phyloP scores from a whole-genome alignment of 306 rosid genomes.

The Cucumis melo region DNA sequence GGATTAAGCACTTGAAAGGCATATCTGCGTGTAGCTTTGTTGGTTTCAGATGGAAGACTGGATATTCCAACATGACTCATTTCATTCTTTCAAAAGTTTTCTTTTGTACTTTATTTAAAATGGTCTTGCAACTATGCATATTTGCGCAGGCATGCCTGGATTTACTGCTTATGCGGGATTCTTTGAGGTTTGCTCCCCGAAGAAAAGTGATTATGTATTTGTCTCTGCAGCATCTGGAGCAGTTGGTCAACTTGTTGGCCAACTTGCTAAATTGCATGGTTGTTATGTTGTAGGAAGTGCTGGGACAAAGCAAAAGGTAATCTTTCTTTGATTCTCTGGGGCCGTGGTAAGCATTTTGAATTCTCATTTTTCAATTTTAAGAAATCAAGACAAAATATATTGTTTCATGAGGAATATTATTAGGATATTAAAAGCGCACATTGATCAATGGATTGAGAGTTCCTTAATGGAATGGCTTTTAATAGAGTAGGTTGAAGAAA shows the following conservation, averaged over 20 bases:
- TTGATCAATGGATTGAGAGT: not conserved
- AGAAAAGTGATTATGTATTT: slow-evolving; percentile 29
- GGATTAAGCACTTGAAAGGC: not conserved
- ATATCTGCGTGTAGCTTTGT: not conserved
- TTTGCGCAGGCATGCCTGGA: slow-evolving; percentile 31
- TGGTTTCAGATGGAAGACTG: not conserved
- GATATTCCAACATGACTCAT: not conserved
- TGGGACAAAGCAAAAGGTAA: slow-evolving; percentile 30
- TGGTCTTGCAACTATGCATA: not conserved
- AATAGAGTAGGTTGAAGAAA: not conserved
- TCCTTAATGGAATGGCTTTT: not conserved
- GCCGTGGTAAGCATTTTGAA: not conserved
- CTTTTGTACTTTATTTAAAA: not conserved
- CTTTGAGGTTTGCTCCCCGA: slow-evolving; percentile 34
- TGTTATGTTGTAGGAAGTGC: slow-evolving; percentile 38
- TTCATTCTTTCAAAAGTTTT: not conserved
- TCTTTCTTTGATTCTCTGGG: not conserved
- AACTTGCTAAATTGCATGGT: slow-evolving; percentile 37
- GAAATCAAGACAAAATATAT: not conserved
- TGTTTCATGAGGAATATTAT: no score
- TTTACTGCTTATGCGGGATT: slow-evolving; percentile 34
- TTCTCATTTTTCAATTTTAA: not conserved
- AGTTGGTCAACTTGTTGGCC: slow-evolving; percentile 42
- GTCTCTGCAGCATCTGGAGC: slow-evolving; percentile 46
- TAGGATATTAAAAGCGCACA: not conserved